Base-by-base conservation (phyloP, 2,329 filamentous ascomycete species). In the Pyricularia pennisetigena region DNA sequence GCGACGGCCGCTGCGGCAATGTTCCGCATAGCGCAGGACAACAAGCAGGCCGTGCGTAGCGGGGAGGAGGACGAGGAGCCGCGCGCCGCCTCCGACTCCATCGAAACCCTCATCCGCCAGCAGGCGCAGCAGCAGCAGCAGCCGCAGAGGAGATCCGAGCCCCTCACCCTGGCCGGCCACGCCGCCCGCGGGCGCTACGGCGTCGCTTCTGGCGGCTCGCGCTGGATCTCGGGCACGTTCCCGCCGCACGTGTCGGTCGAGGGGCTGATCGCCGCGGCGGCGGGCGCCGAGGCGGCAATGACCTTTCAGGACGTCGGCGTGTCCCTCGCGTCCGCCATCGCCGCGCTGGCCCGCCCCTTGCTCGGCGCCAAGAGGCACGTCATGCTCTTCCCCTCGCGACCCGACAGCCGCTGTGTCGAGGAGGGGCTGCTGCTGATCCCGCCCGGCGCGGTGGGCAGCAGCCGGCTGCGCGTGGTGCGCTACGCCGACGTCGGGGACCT, bases 151-250 rank as follows among this genome's bases (percentile, higher is more conserved):
- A 59, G 69, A 20, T 35, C 68, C 3, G 14, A 67, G 5, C 23
- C 49, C 4, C 59, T 71, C 23, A 65, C 69, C 16, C 65, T 68
- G 7, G 66, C 66, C 29, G 70, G 68, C 10, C 65, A 71, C 28
- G 26, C 28, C 10, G 64, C 70, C 10, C 66, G 64, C 20, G 26
- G 32, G 2, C 49, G 41, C 32, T 69, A 71, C 30, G 70, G 70
- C 12, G 57, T 71, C 2, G 70, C 69, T 8, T 66, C 70, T 1
- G 69, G 69, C 24, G 68, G 68, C 16, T 59, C 69, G 7, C 57
- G 70, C 16, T 67, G 67, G 68, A 68, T 70, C 49, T 69, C 65
- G 4, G 69, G 69, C 32, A 71, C 70, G 1, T 71, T 69, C 8
- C 68, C 70, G 10, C 68, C 70, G 4, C 70, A 71, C 8, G 32